A percentile compares a stretch with the other conserved stretches of the same genome.
Conservation (phyloP, 148 eudicot species). For the Arctostaphylos glauca region DNA sequence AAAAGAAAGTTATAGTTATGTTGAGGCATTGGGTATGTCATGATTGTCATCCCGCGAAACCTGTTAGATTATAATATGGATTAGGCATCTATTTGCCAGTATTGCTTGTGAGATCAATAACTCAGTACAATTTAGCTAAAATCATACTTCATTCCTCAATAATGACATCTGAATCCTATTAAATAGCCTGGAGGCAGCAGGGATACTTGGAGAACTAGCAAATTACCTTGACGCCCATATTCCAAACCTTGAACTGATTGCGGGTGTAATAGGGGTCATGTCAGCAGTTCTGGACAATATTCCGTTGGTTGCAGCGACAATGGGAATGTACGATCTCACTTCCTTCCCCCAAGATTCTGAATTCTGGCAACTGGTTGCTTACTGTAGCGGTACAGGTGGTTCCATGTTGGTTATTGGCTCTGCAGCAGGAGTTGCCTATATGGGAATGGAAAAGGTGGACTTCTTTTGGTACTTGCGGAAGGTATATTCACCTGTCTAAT, state of each 20-base stretch:
- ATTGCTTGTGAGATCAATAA: background rate
- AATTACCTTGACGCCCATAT: constrained; percentile 88
- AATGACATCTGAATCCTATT: constrained; percentile 10
- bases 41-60: background rate
- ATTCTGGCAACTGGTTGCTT: constrained; percentile 95
- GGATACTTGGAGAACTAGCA: constrained; percentile 84
- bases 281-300: constrained; percentile 94
- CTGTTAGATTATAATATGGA: background rate
- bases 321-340: constrained; percentile 96
- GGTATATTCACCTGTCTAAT: constrained; percentile 38
- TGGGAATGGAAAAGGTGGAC: constrained; percentile 97
- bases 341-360: constrained; percentile 79
- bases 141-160: background rate
- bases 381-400: constrained; percentile 97
- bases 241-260: constrained; percentile 70
- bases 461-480: constrained; percentile 90
- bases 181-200: constrained; percentile 87
- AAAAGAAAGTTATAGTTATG: background rate
- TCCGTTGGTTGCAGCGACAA: constrained; percentile 92
- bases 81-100: background rate
- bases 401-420: constrained; percentile 95
- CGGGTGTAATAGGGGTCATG: constrained; percentile 81
- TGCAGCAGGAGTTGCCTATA: constrained; percentile 93
- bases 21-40: background rate
- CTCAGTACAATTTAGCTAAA: background rate